A percentile compares a stretch with the other conserved stretches of the same genome.
Conservation (phyloP, 148 eudicot genomes). For the Vaccinium darrowii region DNA sequence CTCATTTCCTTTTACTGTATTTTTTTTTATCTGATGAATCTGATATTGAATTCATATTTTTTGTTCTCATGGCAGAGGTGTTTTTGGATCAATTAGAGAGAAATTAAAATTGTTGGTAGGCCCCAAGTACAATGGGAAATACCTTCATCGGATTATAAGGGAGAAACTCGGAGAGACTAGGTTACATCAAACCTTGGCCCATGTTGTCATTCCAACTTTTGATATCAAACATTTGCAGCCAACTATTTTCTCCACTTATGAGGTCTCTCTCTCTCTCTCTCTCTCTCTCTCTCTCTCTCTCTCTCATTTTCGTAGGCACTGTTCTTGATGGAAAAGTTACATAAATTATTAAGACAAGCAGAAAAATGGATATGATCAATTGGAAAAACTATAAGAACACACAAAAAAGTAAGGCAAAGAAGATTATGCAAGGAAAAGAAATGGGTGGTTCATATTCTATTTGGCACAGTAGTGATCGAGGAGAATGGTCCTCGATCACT, state of each 20-base stretch:
- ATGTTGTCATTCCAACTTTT: slow-evolving; percentile 35
- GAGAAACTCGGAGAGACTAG: slow-evolving; percentile 21
- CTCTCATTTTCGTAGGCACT: background rate
- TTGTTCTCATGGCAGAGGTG: slow-evolving; percentile 16
- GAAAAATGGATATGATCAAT: no score
- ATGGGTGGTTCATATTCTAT: no score
- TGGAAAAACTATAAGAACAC: no score
- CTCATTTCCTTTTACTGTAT: no score
- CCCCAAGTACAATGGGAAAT: slow-evolving; percentile 34
- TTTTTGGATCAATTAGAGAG: background rate
- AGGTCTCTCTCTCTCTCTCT: slow-evolving; percentile 17
- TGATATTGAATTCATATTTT: background rate
- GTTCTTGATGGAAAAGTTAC: background rate
- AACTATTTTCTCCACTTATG: slow-evolving; percentile 29
- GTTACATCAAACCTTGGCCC: slow-evolving; percentile 23
- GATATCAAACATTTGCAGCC: slow-evolving; percentile 28
- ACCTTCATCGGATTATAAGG: slow-evolving; percentile 21
- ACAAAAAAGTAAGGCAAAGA: no score
- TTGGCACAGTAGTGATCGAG: no score
- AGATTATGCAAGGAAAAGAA: no score
- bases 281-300: background rate
- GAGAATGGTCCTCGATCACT: no score
- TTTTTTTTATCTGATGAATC: background rate
- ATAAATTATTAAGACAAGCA: no score
- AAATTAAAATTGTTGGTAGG: slow-evolving; percentile 13